phyloP scores from a whole-genome alignment of 768 basidiomycete genomes.

The Sporobolomyces phaffii region DNA sequence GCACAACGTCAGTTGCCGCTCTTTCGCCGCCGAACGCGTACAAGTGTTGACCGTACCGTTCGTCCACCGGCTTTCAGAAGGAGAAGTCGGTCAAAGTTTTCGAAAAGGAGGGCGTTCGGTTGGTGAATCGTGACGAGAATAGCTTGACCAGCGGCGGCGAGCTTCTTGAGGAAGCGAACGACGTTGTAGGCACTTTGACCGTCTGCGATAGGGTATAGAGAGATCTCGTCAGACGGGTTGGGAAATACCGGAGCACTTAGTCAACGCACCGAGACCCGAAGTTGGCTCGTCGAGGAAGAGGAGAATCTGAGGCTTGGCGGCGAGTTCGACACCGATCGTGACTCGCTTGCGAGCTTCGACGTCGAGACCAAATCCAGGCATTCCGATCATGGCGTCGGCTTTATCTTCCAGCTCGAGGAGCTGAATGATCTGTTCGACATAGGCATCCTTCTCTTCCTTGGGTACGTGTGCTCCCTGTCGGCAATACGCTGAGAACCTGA shows the following conservation, averaged over 20 bases:
- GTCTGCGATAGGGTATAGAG: slow-evolving; percentile 48
- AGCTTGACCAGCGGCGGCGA: slow-evolving; percentile 49
- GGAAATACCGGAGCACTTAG: slow-evolving; percentile 40
- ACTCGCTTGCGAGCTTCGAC: slow-evolving; percentile 41
- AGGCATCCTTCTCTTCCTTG: slow-evolving; percentile 43
- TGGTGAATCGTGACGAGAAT: slow-evolving; percentile 51
- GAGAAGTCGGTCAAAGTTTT: slow-evolving; percentile 63
- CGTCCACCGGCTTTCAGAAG: slow-evolving; percentile 67
- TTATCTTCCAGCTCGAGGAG: slow-evolving; percentile 77
- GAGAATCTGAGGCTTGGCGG: slow-evolving; percentile 54
- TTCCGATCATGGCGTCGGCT: slow-evolving; percentile 68
- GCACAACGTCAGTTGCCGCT: too few relatives aligned
- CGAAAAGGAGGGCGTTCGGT: slow-evolving; percentile 64
- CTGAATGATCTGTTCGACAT: slow-evolving; percentile 60
- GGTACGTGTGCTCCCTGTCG: slow-evolving; percentile 40
- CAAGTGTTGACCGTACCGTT: slow-evolving; percentile 54
- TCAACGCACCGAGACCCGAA: slow-evolving; percentile 45
- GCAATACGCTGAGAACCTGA: slow-evolving; percentile 43
- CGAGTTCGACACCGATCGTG: slow-evolving; percentile 74
- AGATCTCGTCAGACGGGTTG: slow-evolving; percentile 36
- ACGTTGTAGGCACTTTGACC: slow-evolving; percentile 51
- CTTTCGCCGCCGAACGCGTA: too few relatives aligned
- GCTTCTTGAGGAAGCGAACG: slow-evolving; percentile 50
- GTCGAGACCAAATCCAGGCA: slow-evolving; percentile 46
- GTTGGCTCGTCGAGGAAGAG: slow-evolving; percentile 52